These are phyloP conservation scores for Funneliformis caledonium DNA, from an alignment of 371 early-diverging fungal species.

Conservation along the genomic window DNA sequence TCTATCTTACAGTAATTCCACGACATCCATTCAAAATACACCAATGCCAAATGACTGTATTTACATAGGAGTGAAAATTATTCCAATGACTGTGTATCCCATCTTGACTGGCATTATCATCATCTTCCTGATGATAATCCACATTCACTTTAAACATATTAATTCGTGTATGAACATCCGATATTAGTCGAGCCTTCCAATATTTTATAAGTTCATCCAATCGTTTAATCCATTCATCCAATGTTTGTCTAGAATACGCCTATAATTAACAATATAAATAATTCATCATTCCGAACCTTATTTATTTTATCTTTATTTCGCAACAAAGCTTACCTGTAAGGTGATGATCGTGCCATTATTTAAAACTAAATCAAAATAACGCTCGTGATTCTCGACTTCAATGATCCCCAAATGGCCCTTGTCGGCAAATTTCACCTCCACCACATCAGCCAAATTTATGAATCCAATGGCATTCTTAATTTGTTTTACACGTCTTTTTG, in stretches of 20 bases:
- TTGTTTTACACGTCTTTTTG: conserved; percentile 51
- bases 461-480: conserved; percentile 54
- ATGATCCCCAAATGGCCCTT: not conserved
- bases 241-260: conserved; percentile 53
- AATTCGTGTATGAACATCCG: conserved; percentile 52
- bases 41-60: conserved; percentile 62
- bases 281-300: not conserved
- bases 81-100: conserved; percentile 45
- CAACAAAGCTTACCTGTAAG: conserved; percentile 44
- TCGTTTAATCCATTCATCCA: conserved; percentile 58
- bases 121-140: not conserved
- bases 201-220: conserved; percentile 54
- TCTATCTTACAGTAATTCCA: conserved; percentile 43
- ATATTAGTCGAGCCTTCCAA: conserved; percentile 57
- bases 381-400: conserved; percentile 43
- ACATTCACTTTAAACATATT: conserved; percentile 42
- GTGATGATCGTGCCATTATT: conserved; percentile 49
- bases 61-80: conserved; percentile 45
- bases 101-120: conserved; percentile 41
- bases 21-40: conserved; percentile 54
- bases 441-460: conserved; percentile 59
- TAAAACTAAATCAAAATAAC: conserved; percentile 47
- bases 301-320: no score
- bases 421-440: not conserved
- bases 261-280: not conserved